These are phyloP conservation scores for Myxozyma vanderwaltii DNA, from an alignment of 805 yeast species.

Conservation along the genomic window DNA sequence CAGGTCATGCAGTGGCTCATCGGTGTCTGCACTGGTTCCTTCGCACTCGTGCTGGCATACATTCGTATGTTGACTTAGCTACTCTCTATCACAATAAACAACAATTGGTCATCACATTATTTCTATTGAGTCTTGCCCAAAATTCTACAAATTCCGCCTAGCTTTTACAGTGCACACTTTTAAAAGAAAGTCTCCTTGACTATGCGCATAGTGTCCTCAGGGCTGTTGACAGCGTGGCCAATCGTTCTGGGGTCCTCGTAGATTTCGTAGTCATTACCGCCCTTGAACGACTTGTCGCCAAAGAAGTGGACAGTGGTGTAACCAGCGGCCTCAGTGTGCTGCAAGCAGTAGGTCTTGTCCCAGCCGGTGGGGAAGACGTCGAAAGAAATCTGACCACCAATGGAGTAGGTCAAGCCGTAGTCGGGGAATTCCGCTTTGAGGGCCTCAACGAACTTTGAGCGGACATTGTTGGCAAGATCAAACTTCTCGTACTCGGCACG, in stretches of 20 bases:
- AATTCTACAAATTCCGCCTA: too few species aligned
- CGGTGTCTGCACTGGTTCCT: constrained; percentile 98
- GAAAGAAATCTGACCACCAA: constrained; percentile 98
- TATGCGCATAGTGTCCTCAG: constrained; percentile 84
- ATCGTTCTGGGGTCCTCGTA: constrained; percentile 88
- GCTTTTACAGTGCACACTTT: too few species aligned
- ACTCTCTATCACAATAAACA: background rate
- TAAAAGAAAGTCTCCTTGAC: constrained; percentile 71
- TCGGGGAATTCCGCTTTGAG: constrained; percentile 82
- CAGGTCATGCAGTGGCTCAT: constrained; percentile 98
- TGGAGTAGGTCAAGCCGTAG: constrained; percentile 87
- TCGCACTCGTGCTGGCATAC: constrained; percentile 90
- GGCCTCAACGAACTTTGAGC: constrained; percentile 83
- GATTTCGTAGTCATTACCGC: constrained; percentile 99
- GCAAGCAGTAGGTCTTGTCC: constrained; percentile 98
- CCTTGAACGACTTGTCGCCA: constrained; percentile 94
- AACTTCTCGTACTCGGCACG: constrained; percentile 87
- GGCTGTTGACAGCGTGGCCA: constrained; percentile 90
- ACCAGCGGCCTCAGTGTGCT: constrained; percentile 83
- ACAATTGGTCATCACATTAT: too few species aligned
- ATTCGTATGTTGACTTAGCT: constrained; percentile 64
- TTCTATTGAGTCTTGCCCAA: too few species aligned
- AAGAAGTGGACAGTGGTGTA: constrained; percentile 92
- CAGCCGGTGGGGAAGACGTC: constrained; percentile 99
- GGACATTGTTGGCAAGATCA: constrained; percentile 77